Base-by-base conservation (phyloP, 768 basidiomycete species). In the Mrakia blollopis region DNA sequence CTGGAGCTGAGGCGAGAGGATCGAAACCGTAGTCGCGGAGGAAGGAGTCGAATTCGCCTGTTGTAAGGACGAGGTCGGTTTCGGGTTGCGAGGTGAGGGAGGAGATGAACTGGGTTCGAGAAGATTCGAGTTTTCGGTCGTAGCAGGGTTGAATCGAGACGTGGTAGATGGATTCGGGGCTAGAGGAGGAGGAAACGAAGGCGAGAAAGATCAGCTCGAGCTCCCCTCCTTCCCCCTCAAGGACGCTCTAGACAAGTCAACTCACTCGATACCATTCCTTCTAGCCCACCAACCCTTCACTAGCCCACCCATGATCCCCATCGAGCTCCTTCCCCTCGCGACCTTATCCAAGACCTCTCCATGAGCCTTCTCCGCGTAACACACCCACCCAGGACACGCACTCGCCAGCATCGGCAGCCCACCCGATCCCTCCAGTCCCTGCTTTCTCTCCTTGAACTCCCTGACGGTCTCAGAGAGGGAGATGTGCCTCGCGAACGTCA, bases 131-230 rank as follows among this genome's bases (percentile, higher is more conserved):
- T 82, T 99, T 99, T 85, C 98, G 98, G 87, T 99, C 97, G 84
- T 98, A 98, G 84, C 97, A 99, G 0, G 97, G 96, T 95, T 98
- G 98, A 71, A 98, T 94, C 0, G 93, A 88, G 73, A 98, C 94
- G 81, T 99, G 97, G 82, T 98, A 99, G 63, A 99, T 88, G 80
- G 92, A 87, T 81, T 92, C 86, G 0, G 94, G 93, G 54, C 92
- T 95, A 82, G 18, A 54, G 28, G n/a, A 62, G 4, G 61, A 37
- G n/a, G 62, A 37, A 35, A 37, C 23, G 18, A 25, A 14, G 9
- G 11, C 10, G 14, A 23, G 35, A 21, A 61, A 5, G 13, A n/a
- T n/a, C 25, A 71, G 41, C 30, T 72, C 47, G 6, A 30, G 25
- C 13, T 16, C 32, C 35, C 21, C 32, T 0, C 10, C 10, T 28